Percentiles rank a stretch among this genome's conserved stretches.
Evolutionary conservation across 805 yeast species (phyloP).

Genomic region (Isabelozyma rhagii): DNA sequence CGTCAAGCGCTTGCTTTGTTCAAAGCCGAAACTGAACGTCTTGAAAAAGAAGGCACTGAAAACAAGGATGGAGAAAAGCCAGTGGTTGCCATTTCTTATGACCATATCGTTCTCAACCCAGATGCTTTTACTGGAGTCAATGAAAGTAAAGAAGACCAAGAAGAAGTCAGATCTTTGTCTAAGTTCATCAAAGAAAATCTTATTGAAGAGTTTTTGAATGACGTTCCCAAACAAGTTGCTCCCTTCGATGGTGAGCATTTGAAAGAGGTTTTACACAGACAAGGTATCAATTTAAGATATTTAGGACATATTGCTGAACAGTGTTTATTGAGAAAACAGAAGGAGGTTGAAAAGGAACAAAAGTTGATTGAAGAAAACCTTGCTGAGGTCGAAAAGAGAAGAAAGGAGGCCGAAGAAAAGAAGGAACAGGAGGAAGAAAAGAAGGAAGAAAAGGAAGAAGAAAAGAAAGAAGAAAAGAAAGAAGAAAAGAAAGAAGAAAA

Average conservation of each 20-base stretch:
- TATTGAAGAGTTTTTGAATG: slow-evolving; percentile 60
- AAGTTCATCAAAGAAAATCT: slow-evolving; percentile 55
- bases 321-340: slow-evolving; percentile 16
- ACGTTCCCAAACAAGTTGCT: slow-evolving; percentile 50
- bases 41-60: slow-evolving; percentile 34
- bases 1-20: slow-evolving; percentile 55
- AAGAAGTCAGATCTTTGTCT: slow-evolving; percentile 67
- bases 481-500: slow-evolving; percentile 20
- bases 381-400: slow-evolving; percentile 20
- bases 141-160: slow-evolving; percentile 49
- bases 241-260: slow-evolving; percentile 86
- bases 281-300: slow-evolving; percentile 88
- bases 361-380: slow-evolving; percentile 24
- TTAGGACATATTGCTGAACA: slow-evolving; percentile 60
- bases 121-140: slow-evolving; percentile 59
- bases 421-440: slow-evolving; percentile 16
- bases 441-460: slow-evolving; percentile 28
- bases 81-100: slow-evolving; percentile 50
- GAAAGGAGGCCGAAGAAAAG: slow-evolving; percentile 22
- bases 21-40: slow-evolving; percentile 48
- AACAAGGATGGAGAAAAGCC: slow-evolving; percentile 39
- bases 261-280: slow-evolving; percentile 62
- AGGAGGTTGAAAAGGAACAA: slow-evolving; percentile 14
- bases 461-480: no score
- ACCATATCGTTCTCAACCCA: slow-evolving; percentile 66